Evolutionary conservation across 371 early-diverging fungal genomes (phyloP).

Genomic region (Mortierella sp.): DNA sequence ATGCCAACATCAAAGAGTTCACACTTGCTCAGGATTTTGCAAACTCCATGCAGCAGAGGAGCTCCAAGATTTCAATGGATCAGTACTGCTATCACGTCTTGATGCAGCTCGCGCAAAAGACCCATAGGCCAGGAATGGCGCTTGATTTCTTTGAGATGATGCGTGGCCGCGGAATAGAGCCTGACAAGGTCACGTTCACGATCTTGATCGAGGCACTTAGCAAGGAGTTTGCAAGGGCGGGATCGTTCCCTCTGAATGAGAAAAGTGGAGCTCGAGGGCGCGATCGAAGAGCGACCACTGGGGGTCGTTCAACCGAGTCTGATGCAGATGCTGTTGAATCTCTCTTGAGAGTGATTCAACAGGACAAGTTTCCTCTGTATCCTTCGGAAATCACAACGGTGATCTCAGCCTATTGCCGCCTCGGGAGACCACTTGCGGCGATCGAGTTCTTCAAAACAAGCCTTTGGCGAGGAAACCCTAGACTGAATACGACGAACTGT

Average conservation of each 20-base stretch:
- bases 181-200: constrained; percentile 47
- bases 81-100: constrained; percentile 31
- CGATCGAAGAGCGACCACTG: constrained; percentile 14
- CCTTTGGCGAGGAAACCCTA: constrained; percentile 22
- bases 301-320: constrained; percentile 18
- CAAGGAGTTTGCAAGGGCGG: constrained; percentile 20
- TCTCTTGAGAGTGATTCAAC: constrained; percentile 24
- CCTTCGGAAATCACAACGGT: constrained; percentile 40
- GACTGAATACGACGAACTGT: constrained; percentile 42
- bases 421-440: constrained; percentile 48
- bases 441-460: constrained; percentile 48
- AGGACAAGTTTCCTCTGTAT: constrained; percentile 17
- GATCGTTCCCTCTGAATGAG: constrained; percentile 3
- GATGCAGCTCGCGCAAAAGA: constrained; percentile 53
- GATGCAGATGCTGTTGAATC: constrained; percentile 47
- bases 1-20: constrained; percentile 52
- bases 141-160: constrained; percentile 54
- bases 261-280: constrained; percentile 4
- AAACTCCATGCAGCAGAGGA: constrained; percentile 33
- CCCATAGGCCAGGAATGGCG: constrained; percentile 42
- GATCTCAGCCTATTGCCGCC: constrained; percentile 40
- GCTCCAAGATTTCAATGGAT: constrained; percentile 30
- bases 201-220: constrained; percentile 57
- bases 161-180: constrained; percentile 47
- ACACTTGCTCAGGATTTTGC: constrained; percentile 42